These are phyloP conservation scores for Penicillium pulvis DNA, from an alignment of 495 filamentous ascomycete genomes.

Conservation along the genomic window DNA sequence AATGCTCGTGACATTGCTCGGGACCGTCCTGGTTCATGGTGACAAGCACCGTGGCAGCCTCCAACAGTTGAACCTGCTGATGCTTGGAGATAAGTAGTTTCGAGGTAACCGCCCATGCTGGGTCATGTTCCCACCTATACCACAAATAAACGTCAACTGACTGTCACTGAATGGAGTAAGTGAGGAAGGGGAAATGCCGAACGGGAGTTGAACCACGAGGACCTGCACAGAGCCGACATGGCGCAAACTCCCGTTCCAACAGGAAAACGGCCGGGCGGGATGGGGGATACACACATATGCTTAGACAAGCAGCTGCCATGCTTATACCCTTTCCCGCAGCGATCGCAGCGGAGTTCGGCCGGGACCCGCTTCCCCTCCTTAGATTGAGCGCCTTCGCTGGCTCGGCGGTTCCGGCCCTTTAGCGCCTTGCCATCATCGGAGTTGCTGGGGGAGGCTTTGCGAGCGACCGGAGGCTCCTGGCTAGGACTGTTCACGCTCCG, in stretches of 20 bases:
- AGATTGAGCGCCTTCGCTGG: conserved; percentile 82
- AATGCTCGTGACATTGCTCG: conserved; percentile 59
- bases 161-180: conserved; percentile 18
- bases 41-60: conserved; percentile 92
- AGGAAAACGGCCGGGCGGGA: conserved; percentile 44
- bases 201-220: conserved; percentile 40
- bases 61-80: conserved; percentile 96
- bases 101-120: conserved; percentile 96
- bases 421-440: conserved; percentile 56
- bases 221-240: conserved; percentile 52
- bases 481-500: conserved; percentile 57
- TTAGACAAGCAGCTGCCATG: conserved; percentile 99
- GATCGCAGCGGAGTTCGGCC: conserved; percentile 91
- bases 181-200: conserved; percentile 15
- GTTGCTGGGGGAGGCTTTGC: conserved; percentile 46
- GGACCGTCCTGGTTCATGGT: conserved; percentile 75
- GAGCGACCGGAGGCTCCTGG: conserved; percentile 51
- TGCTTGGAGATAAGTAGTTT: conserved; percentile 99
- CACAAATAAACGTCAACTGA: conserved; percentile 46
- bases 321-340: conserved; percentile 99
- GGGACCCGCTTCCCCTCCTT: conserved; percentile 79
- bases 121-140: conserved; percentile 97
- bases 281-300: conserved; percentile 91
- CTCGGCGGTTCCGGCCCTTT: conserved; percentile 74
- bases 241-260: conserved; percentile 43